Base-by-base conservation (phyloP, 805 yeast species). In the Metschnikowia continentalis region DNA sequence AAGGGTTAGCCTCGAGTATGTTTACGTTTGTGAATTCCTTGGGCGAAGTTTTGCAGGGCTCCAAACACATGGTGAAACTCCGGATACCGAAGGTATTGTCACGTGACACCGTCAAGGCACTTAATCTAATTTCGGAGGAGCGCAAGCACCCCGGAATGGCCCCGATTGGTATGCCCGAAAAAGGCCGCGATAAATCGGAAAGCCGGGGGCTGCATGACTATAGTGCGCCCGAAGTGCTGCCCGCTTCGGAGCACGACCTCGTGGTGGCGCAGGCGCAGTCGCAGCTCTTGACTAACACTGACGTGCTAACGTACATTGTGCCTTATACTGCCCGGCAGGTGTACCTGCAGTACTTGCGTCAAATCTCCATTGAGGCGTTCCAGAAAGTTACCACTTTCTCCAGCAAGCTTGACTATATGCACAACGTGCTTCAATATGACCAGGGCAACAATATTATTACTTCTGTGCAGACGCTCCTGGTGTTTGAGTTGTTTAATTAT, bases 21-120 rank as follows among this genome's bases (percentile, higher is more conserved):
- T 85, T 80, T 57, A 79, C 88, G 0, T 75, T 83, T 52, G 69
- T 82, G 46, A 77, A 78, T 48, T 72, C 75, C 32, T 76, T 76
- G 50, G 94, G 94, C 8, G 80, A 76, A 42, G 65, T 86, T 14
- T 58, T 69, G 2, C 84, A 77, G 66, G 66, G 58, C 23, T 69
- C 78, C 11, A 77, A 74, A 50, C 63, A 70, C 17, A 63, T 67
- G 14, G 74, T 85, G 47, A 69, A 71, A 35, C 59, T 80, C 32
- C 69, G 89, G 42, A 69, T 86, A 10, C 90, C 91, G 1, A 59
- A 65, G 5, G 74, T 81, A 1, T 69, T 82, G 20, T 80, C 82
- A 0, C 57, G 54, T 23, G 53, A 52, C 7, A 72, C 75, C 72
- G 64, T 76, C 0, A 60, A 64, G 23, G 65, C 72, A 0, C 61